Evolutionary conservation across 768 basidiomycete species (phyloP).

Genomic region (Boletales sp.): DNA sequence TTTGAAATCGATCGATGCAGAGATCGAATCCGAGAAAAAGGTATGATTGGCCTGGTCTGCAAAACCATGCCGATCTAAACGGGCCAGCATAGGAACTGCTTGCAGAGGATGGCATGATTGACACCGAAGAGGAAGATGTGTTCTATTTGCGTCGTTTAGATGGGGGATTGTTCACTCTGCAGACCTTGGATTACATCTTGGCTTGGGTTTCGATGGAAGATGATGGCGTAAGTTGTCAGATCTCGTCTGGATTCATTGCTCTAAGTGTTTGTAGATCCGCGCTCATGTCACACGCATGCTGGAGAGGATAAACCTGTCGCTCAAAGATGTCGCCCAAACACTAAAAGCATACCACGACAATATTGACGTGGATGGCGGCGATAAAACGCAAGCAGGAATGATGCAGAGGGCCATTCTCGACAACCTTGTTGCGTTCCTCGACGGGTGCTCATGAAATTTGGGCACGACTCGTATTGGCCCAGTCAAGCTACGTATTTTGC

Average conservation of each 20-base stretch:
- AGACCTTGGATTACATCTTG: slow-evolving; percentile 90
- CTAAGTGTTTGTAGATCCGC: slow-evolving; percentile 57
- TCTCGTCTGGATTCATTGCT: neutral
- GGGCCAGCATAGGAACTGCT: slow-evolving; percentile 42
- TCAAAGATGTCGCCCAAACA: slow-evolving; percentile 68
- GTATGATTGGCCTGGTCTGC: slow-evolving; percentile 31
- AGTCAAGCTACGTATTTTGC: slow-evolving; percentile 15
- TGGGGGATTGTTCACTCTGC: slow-evolving; percentile 82
- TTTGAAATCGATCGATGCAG: slow-evolving; percentile 57
- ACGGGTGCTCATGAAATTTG: slow-evolving; percentile 24
- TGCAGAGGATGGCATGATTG: slow-evolving; percentile 54
- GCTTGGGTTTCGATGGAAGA: slow-evolving; percentile 98
- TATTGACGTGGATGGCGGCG: slow-evolving; percentile 48
- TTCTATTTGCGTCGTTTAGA: slow-evolving; percentile 89
- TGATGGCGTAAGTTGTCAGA: slow-evolving; percentile 69
- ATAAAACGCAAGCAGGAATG: slow-evolving; percentile 36
- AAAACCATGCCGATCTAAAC: neutral
- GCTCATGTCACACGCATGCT: slow-evolving; percentile 75
- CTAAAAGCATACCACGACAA: slow-evolving; percentile 72
- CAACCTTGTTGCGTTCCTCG: slow-evolving; percentile 63
- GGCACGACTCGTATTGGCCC: neutral
- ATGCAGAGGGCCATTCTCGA: slow-evolving; percentile 68
- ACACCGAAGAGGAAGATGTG: slow-evolving; percentile 61
- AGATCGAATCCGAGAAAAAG: slow-evolving; percentile 68
- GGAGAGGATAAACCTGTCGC: slow-evolving; percentile 62